Evolutionary conservation across 1,284 basidiomycete genomes (phyloP).

Genomic region (Mrakiaceae sp.): DNA sequence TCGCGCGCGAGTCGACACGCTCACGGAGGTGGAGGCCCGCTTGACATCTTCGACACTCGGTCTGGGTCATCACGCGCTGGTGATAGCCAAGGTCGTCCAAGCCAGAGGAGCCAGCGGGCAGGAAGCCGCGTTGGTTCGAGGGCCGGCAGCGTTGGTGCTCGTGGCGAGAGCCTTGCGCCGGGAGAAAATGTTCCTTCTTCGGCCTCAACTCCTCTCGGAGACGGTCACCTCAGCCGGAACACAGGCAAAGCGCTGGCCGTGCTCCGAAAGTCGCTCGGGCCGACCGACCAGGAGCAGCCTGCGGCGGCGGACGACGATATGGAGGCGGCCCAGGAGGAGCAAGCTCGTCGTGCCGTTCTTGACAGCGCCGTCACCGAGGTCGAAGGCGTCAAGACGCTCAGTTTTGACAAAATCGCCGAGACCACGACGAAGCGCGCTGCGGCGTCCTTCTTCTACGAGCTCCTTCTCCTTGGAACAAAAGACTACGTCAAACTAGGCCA

Average conservation of each 20-base stretch:
- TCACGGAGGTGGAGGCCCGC: constrained; percentile 47
- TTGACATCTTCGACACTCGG: constrained; percentile 69
- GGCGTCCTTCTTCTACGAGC: constrained; percentile 92
- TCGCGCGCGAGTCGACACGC: no score
- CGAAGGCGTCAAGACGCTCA: constrained; percentile 45
- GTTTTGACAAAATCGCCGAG: constrained; percentile 60
- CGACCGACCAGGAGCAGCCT: constrained; percentile 20
- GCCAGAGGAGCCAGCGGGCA: not conserved
- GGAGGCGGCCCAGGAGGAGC: constrained; percentile 25
- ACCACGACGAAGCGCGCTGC: constrained; percentile 50
- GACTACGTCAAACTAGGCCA: constrained; percentile 79
- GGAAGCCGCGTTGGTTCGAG: not conserved
- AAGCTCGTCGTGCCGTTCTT: no score
- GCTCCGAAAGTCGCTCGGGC: constrained; percentile 62
- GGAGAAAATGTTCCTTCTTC: no score
- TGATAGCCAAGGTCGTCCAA: not conserved
- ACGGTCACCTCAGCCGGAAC: constrained; percentile 26
- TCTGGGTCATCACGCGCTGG: constrained; percentile 18
- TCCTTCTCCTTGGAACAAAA: constrained; percentile 83
- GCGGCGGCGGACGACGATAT: constrained; percentile 31
- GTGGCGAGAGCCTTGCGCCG: no score
- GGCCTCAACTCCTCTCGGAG: no score
- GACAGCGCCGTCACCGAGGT: constrained; percentile 24
- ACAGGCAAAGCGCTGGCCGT: constrained; percentile 42
- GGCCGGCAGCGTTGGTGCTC: not conserved